phyloP scores from a whole-genome alignment of 2,329 filamentous ascomycete genomes.

The Lachnellula hyalina region DNA sequence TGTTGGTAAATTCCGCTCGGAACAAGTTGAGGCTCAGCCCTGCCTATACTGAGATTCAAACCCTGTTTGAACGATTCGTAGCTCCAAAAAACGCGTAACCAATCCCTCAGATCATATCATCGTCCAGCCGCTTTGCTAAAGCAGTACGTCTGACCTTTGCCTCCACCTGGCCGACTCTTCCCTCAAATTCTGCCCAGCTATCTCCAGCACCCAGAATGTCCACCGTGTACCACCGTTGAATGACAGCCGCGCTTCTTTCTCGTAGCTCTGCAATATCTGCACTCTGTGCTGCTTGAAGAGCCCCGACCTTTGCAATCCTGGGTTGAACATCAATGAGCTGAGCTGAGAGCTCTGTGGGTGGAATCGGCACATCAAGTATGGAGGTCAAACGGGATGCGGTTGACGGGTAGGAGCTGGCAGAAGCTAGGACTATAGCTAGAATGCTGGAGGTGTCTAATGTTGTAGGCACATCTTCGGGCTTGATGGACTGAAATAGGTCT shows the following conservation, averaged over 20 bases:
- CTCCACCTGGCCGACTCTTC: conserved; percentile 27
- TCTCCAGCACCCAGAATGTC: conserved; percentile 29
- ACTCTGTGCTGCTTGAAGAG: conserved; percentile 28
- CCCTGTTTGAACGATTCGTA: neutral
- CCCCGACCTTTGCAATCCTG: conserved; percentile 28
- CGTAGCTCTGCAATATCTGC: conserved; percentile 27
- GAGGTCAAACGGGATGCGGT: conserved; percentile 32
- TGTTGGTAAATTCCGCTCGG: neutral
- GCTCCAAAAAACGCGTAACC: neutral
- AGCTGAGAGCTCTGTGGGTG: conserved; percentile 26
- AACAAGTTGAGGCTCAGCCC: neutral
- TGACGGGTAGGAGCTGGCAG: conserved; percentile 29
- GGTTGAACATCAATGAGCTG: conserved; percentile 31
- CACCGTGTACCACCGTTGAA: conserved; percentile 30
- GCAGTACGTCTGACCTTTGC: conserved; percentile 22
- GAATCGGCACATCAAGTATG: conserved; percentile 29
- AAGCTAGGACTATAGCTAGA: conserved; percentile 29
- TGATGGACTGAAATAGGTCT: conserved; percentile 30
- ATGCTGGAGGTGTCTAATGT: conserved; percentile 25
- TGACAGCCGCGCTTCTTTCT: conserved; percentile 26
- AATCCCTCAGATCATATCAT: neutral
- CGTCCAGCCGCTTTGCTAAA: conserved; percentile 8
- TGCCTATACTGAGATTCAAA: neutral
- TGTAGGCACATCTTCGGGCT: conserved; percentile 22
- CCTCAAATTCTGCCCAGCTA: conserved; percentile 31